Evolutionary conservation across 352 stramenopile genomes (phyloP).

Genomic region (Peronosclerospora sorghi): DNA sequence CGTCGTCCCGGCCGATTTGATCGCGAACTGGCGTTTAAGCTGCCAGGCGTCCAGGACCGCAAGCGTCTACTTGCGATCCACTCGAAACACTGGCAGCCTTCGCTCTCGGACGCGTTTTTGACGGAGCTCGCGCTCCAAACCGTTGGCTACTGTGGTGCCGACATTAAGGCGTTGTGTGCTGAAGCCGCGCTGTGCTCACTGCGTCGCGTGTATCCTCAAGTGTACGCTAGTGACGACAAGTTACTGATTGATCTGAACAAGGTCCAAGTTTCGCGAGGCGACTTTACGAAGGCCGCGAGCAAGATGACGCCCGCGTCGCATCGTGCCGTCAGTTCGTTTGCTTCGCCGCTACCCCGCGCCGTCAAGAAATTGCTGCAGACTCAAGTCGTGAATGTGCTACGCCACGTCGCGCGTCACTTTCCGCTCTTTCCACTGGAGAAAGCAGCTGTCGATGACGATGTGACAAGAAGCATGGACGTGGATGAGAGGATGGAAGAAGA

Average conservation of each 20-base stretch:
- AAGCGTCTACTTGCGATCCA: conserved; percentile 85
- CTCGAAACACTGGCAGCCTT: conserved; percentile 79
- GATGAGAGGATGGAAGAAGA: not conserved
- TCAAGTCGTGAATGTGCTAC: conserved; percentile 30
- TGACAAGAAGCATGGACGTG: conserved; percentile 5
- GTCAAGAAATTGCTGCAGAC: conserved; percentile 35
- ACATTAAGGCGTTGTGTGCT: conserved; percentile 86
- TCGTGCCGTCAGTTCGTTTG: conserved; percentile 56
- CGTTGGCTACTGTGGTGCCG: conserved; percentile 84
- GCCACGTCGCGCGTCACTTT: conserved; percentile 38
- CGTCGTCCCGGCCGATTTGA: conserved; percentile 90
- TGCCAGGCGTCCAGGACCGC: conserved; percentile 75
- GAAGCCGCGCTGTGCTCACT: conserved; percentile 86
- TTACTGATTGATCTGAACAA: conserved; percentile 61
- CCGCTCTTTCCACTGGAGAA: conserved; percentile 51
- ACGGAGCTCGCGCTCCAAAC: conserved; percentile 76
- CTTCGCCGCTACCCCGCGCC: conserved; percentile 52
- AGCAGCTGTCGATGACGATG: conserved; percentile 27
- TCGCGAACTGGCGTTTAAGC: conserved; percentile 83
- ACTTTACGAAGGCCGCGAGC: conserved; percentile 59
- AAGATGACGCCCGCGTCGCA: conserved; percentile 81
- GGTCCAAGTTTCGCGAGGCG: conserved; percentile 56
- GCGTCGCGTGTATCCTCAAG: conserved; percentile 76
- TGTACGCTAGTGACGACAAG: conserved; percentile 75
- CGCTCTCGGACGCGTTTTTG: conserved; percentile 41